Evolutionary conservation across 495 filamentous ascomycete species (phyloP).

Genomic region (Lentithecium fluviatile): DNA sequence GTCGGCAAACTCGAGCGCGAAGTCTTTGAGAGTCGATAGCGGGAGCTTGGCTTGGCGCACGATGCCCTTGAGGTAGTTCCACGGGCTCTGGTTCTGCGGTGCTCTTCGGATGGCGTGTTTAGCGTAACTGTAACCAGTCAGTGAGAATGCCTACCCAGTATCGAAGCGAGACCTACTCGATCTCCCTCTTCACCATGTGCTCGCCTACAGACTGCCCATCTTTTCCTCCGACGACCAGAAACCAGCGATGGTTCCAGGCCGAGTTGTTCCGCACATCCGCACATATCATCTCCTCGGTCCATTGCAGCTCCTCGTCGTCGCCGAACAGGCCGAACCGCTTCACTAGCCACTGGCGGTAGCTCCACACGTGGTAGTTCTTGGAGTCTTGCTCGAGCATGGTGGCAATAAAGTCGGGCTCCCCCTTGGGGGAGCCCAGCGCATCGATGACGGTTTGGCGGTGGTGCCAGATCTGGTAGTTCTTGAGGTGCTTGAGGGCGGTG

Average conservation of each 20-base stretch:
- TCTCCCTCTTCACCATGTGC: slow-evolving; percentile 69
- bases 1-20: slow-evolving; percentile 64
- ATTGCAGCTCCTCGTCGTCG: slow-evolving; percentile 61
- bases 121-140: slow-evolving; percentile 46
- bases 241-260: slow-evolving; percentile 96
- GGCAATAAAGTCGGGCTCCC: slow-evolving; percentile 73
- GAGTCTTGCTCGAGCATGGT: slow-evolving; percentile 80
- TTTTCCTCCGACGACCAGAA: slow-evolving; percentile 70
- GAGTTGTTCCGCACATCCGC: slow-evolving; percentile 90
- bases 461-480: slow-evolving; percentile 99
- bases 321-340: slow-evolving; percentile 75
- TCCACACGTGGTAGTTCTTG: slow-evolving; percentile 99
- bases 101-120: slow-evolving; percentile 69
- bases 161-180: slow-evolving; percentile 49
- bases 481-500: slow-evolving; percentile 76
- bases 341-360: slow-evolving; percentile 87
- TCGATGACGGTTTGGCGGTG: slow-evolving; percentile 85
- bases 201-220: slow-evolving; percentile 53
- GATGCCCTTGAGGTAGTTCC: slow-evolving; percentile 85
- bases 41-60: slow-evolving; percentile 61
- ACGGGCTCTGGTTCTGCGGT: slow-evolving; percentile 90
- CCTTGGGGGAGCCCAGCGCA: slow-evolving; percentile 43
- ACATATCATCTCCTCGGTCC: slow-evolving; percentile 66
- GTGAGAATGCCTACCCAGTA: neutral
- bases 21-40: slow-evolving; percentile 59